Evolutionary conservation across 257 asterid species (phyloP), one percentile per base, ranked within the genome.

Genomic region (Solanum pinnatisectum): DNA sequence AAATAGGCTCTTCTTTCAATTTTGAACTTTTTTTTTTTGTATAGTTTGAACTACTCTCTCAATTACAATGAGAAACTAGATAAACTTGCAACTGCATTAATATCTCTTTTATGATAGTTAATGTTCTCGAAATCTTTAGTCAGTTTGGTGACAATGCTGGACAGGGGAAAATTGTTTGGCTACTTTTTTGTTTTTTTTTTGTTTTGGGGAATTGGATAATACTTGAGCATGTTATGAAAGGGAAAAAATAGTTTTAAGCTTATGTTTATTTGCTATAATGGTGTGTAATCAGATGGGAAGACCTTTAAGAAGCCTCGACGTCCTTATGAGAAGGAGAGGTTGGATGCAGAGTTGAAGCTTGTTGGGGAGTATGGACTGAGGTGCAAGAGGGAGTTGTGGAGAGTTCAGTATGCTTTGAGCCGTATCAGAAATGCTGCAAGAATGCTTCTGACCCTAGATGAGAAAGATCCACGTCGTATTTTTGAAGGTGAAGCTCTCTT

Each of bases 311-410:
- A 95, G 91, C 98, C 98, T 22, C 93, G 98, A 30, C 97, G 98
- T 67, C 98, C 98, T 10, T 96, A 93, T 86, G 98, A 96, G 93
- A 96, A 96, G 94, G 98, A 96, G 87, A 91, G 98, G 5, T 90
- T 96, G 88, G 98, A 96, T 91, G 96, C 98, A 56, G 98, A 96
- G 89, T 89, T 96, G 68, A 96, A 89, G 95, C 95, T 96, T 63
- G 98, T 96, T 49, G 98, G 98, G 39, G 98, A 96, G 76, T 96
- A 94, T 90, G 98, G 98, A 37, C 89, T 95, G 32, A 90, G 98
- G 91, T 95, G 98, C 91, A 95, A 96, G 92, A 94, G 98, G 88
- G 98, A 95, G 93, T 92, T 96, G 16, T 96, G 98, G 98, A 96
- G 98, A 93, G 98, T 96, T 40, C 98, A 96, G 87, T 96, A 95